These are phyloP conservation scores for Chrysosphaeria jannelii DNA, from an alignment of 2,329 filamentous ascomycete genomes.

Conservation along the genomic window DNA sequence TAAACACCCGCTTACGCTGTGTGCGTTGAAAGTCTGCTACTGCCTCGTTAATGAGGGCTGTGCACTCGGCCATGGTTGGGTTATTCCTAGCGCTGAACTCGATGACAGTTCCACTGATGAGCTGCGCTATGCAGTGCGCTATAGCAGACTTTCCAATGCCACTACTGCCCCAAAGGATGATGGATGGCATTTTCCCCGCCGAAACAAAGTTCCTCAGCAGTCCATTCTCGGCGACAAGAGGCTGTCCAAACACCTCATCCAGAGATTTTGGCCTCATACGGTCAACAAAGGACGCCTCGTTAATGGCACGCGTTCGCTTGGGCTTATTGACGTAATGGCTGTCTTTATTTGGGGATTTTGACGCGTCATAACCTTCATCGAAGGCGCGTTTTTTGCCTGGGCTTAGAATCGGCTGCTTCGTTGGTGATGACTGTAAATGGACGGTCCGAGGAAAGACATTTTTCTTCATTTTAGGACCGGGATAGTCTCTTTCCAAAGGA, in stretches of 20 bases:
- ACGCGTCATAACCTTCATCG: too few relatives aligned
- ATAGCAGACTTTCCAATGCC: conserved; percentile 80
- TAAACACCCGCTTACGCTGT: conserved; percentile 77
- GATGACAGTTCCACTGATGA: conserved; percentile 60
- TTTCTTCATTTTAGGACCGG: too few relatives aligned
- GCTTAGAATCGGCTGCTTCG: conserved; percentile 6
- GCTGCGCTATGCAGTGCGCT: conserved; percentile 60
- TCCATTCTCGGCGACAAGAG: conserved; percentile 62
- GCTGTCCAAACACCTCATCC: conserved; percentile 72
- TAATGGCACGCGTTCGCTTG: conserved; percentile 39
- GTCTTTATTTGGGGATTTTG: too few relatives aligned
- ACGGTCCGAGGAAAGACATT: too few relatives aligned
- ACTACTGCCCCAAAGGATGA: conserved; percentile 74
- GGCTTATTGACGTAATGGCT: conserved; percentile 11
- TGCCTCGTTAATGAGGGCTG: conserved; percentile 71
- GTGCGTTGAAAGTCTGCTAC: conserved; percentile 51
- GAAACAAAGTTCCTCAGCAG: conserved; percentile 69
- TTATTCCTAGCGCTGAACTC: conserved; percentile 86
- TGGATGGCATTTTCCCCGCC: conserved; percentile 59
- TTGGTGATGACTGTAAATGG: too few relatives aligned
- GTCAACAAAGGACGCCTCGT: conserved; percentile 64
- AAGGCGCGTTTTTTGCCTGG: too few relatives aligned
- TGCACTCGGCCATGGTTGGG: conserved; percentile 70
- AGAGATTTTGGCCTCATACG: conserved; percentile 67
- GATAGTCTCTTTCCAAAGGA: too few relatives aligned